These are phyloP conservation scores for Hypericum androsaemum DNA, from an alignment of 345 rosid genomes.

Conservation along the genomic window DNA sequence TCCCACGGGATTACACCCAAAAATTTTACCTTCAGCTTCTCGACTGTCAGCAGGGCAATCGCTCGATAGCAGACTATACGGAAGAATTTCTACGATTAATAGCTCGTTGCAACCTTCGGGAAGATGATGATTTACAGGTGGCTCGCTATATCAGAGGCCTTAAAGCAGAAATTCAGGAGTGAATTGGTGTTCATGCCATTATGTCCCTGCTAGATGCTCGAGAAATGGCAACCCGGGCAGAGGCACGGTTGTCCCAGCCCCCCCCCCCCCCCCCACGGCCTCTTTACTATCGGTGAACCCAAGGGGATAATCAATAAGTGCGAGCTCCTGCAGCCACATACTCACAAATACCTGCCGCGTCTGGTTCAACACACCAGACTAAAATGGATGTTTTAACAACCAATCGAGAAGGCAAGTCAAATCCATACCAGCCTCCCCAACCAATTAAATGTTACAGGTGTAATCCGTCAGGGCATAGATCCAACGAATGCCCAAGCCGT, in stretches of 20 bases:
- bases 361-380: too few species aligned
- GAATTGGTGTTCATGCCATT: not conserved
- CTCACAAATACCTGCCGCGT: not conserved
- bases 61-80: not conserved
- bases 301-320: not conserved
- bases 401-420: too few species aligned
- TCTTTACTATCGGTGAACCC: not conserved
- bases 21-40: too few species aligned
- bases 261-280: too few species aligned
- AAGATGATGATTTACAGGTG: not conserved
- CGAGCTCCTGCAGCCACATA: not conserved
- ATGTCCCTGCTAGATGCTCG: not conserved
- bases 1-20: too few species aligned
- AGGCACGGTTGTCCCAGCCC: not conserved
- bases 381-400: too few species aligned
- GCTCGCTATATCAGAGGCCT: not conserved
- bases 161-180: not conserved
- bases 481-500: too few species aligned
- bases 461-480: too few species aligned
- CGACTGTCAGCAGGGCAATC: not conserved
- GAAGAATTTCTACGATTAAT: not conserved
- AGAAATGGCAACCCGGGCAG: not conserved
- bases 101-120: too few species aligned
- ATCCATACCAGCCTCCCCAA: too few species aligned
- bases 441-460: too few species aligned